Percentiles rank a stretch among this genome's conserved stretches.
These are phyloP conservation scores for Seiridium unicorne DNA, from an alignment of 2,329 filamentous ascomycete species.

Conservation along the genomic window DNA sequence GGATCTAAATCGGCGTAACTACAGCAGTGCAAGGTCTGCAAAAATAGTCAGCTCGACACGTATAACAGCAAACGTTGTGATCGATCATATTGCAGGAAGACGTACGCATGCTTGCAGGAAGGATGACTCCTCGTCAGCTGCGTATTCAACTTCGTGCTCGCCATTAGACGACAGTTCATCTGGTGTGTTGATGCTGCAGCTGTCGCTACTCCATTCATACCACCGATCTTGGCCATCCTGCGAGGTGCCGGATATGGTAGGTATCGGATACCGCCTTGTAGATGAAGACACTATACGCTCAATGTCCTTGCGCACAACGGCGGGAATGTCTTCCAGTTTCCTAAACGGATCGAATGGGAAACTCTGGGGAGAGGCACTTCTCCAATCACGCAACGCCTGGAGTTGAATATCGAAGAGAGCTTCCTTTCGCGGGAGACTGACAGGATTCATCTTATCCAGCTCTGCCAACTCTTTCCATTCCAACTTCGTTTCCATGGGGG, in stretches of 20 bases:
- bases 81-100: background rate
- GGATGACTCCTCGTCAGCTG: background rate
- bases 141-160: slow-evolving; percentile 11
- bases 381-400: slow-evolving; percentile 5
- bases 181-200: background rate
- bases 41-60: background rate
- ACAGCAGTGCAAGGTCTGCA: slow-evolving; percentile 10
- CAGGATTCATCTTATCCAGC: slow-evolving; percentile 9
- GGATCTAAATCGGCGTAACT: slow-evolving; percentile 15
- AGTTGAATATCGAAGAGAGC: slow-evolving; percentile 16
- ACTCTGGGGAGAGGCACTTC: background rate
- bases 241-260: background rate
- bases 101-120: background rate
- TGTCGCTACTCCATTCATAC: slow-evolving; percentile 10
- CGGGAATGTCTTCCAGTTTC: background rate
- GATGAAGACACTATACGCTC: background rate
- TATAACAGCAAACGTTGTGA: background rate
- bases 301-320: background rate
- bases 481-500: slow-evolving; percentile 4
- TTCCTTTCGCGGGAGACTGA: slow-evolving; percentile 11
- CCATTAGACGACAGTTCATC: background rate
- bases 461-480: slow-evolving; percentile 7
- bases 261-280: background rate
- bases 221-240: background rate
- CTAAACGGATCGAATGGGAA: background rate